These are phyloP conservation scores for Juncus inflexus DNA, from an alignment of 176 grass and related monocot species.

Conservation along the genomic window DNA sequence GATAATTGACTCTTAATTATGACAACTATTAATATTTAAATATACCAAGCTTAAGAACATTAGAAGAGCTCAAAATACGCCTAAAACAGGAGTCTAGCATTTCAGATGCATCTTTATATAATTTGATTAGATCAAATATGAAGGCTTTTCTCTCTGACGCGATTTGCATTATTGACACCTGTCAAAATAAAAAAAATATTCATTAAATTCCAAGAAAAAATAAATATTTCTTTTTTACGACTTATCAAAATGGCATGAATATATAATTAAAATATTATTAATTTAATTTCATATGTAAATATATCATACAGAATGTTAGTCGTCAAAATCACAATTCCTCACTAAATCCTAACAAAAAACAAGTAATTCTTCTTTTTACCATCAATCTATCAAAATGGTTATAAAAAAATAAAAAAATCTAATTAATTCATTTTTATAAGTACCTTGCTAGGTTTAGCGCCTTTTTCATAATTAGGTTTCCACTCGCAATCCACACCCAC, in stretches of 20 bases:
- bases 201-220: not conserved
- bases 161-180: slow-evolving; percentile 98
- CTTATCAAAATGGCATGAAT: not conserved
- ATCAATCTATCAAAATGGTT: too few relatives aligned
- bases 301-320: not conserved
- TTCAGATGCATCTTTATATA: slow-evolving; percentile 69
- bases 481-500: slow-evolving; percentile 88
- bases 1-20: too few relatives aligned
- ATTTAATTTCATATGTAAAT: not conserved
- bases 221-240: not conserved
- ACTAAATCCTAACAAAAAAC: slow-evolving; percentile 2
- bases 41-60: slow-evolving; percentile 90
- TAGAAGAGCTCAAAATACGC: slow-evolving; percentile 83
- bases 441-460: slow-evolving; percentile 75
- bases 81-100: slow-evolving; percentile 69
- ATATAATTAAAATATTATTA: too few relatives aligned
- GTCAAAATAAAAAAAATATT: slow-evolving; percentile 20
- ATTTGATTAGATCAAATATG: slow-evolving; percentile 97
- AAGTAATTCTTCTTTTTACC: slow-evolving; percentile 13
- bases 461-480: slow-evolving; percentile 95
- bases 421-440: slow-evolving; percentile 9
- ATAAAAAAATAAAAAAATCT: slow-evolving; percentile 13
- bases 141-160: slow-evolving; percentile 87
- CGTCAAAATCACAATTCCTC: not conserved
- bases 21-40: not conserved